phyloP scores from a whole-genome alignment of 148 eudicot species.

The Chenopodium quinoa region DNA sequence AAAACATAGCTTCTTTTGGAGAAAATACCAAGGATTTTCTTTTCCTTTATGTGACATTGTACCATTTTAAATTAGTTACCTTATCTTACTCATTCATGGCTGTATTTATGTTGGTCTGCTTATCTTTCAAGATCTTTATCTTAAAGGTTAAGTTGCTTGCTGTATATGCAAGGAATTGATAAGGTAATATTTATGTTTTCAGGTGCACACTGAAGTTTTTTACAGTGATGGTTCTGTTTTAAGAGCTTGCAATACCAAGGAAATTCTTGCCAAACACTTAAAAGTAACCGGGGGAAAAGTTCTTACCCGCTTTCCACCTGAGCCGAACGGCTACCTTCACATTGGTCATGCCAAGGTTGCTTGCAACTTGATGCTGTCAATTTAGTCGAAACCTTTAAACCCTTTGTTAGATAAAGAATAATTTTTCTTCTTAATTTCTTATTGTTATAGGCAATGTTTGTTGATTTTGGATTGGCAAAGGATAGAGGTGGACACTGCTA shows the following conservation, averaged over 20 bases:
- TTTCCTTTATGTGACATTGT: neutral
- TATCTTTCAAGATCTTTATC: neutral
- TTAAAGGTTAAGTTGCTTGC: neutral
- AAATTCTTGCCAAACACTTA: constrained; percentile 72
- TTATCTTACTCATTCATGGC: neutral
- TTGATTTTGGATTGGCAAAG: constrained; percentile 94
- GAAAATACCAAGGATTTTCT: neutral
- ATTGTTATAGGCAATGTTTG: constrained; percentile 78
- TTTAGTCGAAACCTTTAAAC: neutral
- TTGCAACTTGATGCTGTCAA: neutral
- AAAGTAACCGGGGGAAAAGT: constrained; percentile 81
- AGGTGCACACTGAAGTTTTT: constrained; percentile 95
- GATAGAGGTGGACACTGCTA: constrained; percentile 92
- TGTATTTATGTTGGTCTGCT: neutral
- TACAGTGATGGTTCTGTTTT: constrained; percentile 73
- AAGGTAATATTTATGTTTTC: constrained; percentile 18
- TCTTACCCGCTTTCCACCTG: constrained; percentile 91
- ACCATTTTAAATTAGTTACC: neutral
- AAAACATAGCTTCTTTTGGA: neutral
- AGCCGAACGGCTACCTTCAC: constrained; percentile 97
- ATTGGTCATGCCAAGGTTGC: constrained; percentile 98
- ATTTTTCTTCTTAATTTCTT: constrained; percentile 11
- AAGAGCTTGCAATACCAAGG: constrained; percentile 80
- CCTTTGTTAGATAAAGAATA: neutral
- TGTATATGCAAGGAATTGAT: constrained; percentile 14